Conservation (phyloP, 306 rosid species). For the Vigna trinervia region DNA sequence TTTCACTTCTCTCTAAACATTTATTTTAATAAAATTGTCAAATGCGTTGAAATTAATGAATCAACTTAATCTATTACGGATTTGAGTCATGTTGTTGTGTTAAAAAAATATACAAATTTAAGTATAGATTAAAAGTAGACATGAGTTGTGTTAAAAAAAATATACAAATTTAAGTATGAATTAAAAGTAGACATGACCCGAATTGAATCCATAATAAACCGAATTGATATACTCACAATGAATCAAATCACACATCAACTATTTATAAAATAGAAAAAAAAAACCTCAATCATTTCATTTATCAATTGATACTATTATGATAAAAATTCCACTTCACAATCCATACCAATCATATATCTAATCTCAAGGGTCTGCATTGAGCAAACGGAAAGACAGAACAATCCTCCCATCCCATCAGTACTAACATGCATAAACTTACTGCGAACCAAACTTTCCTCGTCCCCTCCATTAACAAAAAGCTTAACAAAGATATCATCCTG, state of each 20-base stretch:
- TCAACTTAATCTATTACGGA: too few relatives aligned
- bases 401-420: conserved; percentile 94
- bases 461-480: conserved; percentile 90
- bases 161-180: too few relatives aligned
- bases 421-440: conserved; percentile 96
- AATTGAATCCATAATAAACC: too few relatives aligned
- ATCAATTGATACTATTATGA: conserved; percentile 24
- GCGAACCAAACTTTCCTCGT: conserved; percentile 71
- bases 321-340: conserved; percentile 53
- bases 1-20: too few relatives aligned
- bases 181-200: too few relatives aligned
- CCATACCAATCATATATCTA: conserved; percentile 88
- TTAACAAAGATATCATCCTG: conserved; percentile 62
- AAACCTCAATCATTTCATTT: conserved; percentile 24
- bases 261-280: not conserved
- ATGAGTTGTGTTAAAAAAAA: too few relatives aligned
- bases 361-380: conserved; percentile 79
- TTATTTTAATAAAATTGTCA: too few relatives aligned
- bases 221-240: too few relatives aligned
- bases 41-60: too few relatives aligned
- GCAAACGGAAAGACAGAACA: conserved; percentile 89
- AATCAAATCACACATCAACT: not conserved
- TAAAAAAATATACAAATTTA: too few relatives aligned
- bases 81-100: too few relatives aligned
- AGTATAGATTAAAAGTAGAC: too few relatives aligned